Percentiles rank a stretch among this genome's conserved stretches.
Conservation (phyloP, 2,329 filamentous ascomycete species). For the Decorospora gaudefroyi region DNA sequence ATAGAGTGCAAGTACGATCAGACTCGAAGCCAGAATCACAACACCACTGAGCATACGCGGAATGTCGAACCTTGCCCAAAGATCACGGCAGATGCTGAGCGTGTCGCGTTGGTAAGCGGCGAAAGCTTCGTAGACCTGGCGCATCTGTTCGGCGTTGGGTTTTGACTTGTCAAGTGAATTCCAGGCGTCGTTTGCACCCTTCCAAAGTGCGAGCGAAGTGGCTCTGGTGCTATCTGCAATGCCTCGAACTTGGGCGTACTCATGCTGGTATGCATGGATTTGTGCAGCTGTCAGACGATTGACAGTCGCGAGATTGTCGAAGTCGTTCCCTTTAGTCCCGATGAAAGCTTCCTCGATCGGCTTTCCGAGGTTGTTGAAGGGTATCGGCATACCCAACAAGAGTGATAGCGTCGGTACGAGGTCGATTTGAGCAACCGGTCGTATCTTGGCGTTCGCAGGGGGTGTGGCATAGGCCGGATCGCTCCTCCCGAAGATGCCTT, state of each 20-base stretch:
- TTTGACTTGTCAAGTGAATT: constrained; percentile 48
- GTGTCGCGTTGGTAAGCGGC: constrained; percentile 77
- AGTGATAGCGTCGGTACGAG: constrained; percentile 89
- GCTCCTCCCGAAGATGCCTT: constrained; percentile 78
- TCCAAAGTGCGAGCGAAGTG: constrained; percentile 64
- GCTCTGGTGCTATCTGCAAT: constrained; percentile 64
- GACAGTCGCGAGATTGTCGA: constrained; percentile 76
- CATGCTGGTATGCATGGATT: constrained; percentile 83
- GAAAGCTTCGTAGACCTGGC: constrained; percentile 62
- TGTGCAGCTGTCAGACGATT: constrained; percentile 79
- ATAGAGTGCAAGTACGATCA: constrained; percentile 74
- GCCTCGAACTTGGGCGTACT: constrained; percentile 76
- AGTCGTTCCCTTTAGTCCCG: constrained; percentile 69
- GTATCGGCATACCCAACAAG: constrained; percentile 86
- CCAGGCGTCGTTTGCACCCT: constrained; percentile 60
- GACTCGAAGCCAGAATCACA: constrained; percentile 67
- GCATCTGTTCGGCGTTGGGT: constrained; percentile 46
- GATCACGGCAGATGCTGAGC: constrained; percentile 73
- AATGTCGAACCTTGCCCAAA: constrained; percentile 94
- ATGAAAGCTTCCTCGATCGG: constrained; percentile 95
- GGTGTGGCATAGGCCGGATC: constrained; percentile 62
- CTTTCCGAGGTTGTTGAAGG: constrained; percentile 90
- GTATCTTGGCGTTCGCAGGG: constrained; percentile 72
- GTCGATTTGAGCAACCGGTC: constrained; percentile 85
- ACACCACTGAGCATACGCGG: constrained; percentile 84